A percentile compares a stretch with the other conserved stretches of the same genome.
Evolutionary conservation across 169 alveolate species (phyloP).

Genomic region (Haemoproteus tartakovskyi): DNA sequence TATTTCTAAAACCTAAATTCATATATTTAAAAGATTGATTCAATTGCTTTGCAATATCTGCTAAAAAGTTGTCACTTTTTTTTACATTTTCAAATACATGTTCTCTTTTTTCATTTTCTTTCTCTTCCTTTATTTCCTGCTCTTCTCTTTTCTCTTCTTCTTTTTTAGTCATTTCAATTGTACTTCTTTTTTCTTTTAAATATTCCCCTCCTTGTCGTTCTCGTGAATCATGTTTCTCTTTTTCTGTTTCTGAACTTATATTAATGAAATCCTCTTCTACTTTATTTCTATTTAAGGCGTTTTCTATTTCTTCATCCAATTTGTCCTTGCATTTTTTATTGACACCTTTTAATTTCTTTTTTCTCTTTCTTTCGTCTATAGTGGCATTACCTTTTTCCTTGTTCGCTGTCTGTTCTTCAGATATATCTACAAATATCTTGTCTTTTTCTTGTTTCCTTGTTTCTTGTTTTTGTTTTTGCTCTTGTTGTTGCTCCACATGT

Average conservation of each 20-base stretch:
- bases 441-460: not conserved
- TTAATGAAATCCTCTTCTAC: not conserved
- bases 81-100: conserved; percentile 9
- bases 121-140: not conserved
- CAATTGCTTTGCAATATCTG: conserved; percentile 2
- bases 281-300: not conserved
- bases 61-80: too few species aligned
- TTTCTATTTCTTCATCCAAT: not conserved
- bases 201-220: too few species aligned
- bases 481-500: not conserved
- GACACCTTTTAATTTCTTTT: not conserved
- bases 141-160: not conserved
- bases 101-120: not conserved
- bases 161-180: not conserved
- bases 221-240: not conserved
- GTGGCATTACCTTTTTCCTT: too few species aligned
- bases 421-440: too few species aligned
- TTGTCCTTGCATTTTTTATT: not conserved
- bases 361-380: not conserved
- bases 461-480: not conserved
- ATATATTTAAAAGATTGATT: conserved; percentile 16
- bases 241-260: conserved; percentile 1
- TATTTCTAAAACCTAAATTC: not conserved
- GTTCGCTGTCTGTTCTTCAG: too few species aligned
- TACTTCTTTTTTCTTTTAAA: too few species aligned